Evolutionary conservation across 2,329 filamentous ascomycete species (phyloP).

Genomic region (Xylariaceae sp.): DNA sequence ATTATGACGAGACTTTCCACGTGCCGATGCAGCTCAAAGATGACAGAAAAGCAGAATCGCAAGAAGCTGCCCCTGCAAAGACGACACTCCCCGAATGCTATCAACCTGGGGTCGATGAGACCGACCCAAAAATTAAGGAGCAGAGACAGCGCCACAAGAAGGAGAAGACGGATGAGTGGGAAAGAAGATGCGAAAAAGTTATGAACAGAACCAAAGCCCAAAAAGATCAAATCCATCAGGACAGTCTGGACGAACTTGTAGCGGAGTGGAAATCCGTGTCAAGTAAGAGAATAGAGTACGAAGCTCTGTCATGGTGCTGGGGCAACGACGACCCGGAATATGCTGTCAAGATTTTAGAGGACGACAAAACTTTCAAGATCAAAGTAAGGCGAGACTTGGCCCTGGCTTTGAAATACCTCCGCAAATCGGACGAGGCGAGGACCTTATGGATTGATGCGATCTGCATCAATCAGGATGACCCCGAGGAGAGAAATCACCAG

Average conservation of each 20-base stretch:
- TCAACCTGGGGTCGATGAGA: background rate
- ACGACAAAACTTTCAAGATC: background rate
- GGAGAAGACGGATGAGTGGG: background rate
- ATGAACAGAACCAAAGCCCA: background rate
- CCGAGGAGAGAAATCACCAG: slow-evolving; percentile 4
- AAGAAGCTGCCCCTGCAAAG: background rate
- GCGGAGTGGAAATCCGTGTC: background rate
- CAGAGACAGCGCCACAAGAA: background rate
- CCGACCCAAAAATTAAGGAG: background rate
- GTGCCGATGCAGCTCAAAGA: background rate
- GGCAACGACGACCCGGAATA: background rate
- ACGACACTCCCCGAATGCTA: background rate
- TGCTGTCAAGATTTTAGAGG: background rate
- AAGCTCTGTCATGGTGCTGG: background rate
- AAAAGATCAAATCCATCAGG: background rate
- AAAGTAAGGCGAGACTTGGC: background rate
- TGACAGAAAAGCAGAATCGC: background rate
- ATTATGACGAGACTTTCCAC: background rate
- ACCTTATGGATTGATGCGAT: slow-evolving; percentile 6
- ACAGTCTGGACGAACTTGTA: background rate
- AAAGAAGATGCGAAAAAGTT: background rate
- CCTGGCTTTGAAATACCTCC: slow-evolving; percentile 6
- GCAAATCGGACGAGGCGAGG: background rate
- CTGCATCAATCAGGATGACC: slow-evolving; percentile 4
- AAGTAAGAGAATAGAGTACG: background rate